Conservation (phyloP, 345 rosid genomes). For the Brassica napus region DNA sequence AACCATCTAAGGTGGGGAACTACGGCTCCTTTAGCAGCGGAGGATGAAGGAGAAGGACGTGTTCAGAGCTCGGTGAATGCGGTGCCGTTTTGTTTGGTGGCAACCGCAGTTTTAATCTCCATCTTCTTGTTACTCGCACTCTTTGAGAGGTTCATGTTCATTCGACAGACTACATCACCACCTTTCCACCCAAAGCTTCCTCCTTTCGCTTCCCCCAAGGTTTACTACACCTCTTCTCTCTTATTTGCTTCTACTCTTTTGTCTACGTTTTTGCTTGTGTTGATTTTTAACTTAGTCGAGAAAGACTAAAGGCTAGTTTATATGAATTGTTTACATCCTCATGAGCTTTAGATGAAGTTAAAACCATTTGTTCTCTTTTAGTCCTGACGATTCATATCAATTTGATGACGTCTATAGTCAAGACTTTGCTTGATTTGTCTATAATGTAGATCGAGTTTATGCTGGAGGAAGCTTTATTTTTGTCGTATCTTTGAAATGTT, state of each 20-base stretch:
- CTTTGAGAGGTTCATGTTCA: conserved; percentile 62
- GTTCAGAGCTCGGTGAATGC: conserved; percentile 82
- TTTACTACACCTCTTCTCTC: conserved; percentile 22
- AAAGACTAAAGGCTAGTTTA: background rate
- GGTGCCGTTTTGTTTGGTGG: conserved; percentile 81
- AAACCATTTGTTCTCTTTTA: background rate
- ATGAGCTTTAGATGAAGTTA: background rate
- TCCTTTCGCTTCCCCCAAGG: conserved; percentile 51
- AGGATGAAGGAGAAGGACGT: conserved; percentile 60
- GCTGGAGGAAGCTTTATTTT: conserved; percentile 22
- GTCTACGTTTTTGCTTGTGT: conserved; percentile 9
- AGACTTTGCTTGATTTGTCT: conserved; percentile 1
- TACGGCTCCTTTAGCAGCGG: conserved; percentile 26
- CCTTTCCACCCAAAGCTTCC: conserved; percentile 43
- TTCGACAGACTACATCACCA: background rate
- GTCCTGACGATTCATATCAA: background rate
- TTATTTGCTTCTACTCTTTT: background rate
- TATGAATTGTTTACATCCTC: background rate
- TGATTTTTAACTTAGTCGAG: background rate
- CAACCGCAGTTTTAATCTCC: conserved; percentile 77
- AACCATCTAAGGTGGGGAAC: conserved; percentile 9
- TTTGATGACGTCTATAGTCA: conserved; percentile 4
- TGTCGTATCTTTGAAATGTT: conserved; percentile 38
- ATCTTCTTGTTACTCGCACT: conserved; percentile 85
- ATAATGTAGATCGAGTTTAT: conserved; percentile 11